Percentiles rank a stretch among this genome's conserved stretches.
These are phyloP conservation scores for Phytophthora podocarpi DNA, from an alignment of 352 stramenopile species.

Conservation along the genomic window DNA sequence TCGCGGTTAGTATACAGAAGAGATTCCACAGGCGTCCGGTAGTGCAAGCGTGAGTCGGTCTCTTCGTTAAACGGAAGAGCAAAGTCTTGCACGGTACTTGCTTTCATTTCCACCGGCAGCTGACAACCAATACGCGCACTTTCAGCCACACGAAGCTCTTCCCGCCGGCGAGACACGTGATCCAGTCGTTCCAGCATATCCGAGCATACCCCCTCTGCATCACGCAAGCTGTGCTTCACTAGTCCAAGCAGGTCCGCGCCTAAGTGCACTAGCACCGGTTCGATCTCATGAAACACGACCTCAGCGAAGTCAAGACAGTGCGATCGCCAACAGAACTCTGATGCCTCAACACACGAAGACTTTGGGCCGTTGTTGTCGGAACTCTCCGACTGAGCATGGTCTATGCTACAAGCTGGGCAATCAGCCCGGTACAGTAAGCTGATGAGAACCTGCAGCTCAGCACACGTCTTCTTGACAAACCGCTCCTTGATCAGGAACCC, in stretches of 20 bases:
- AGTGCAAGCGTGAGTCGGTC: slow-evolving; percentile 72
- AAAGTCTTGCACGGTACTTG: slow-evolving; percentile 54
- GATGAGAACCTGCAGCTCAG: slow-evolving; percentile 49
- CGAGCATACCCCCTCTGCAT: slow-evolving; percentile 32
- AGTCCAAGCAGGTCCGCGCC: slow-evolving; percentile 37
- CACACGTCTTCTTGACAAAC: slow-evolving; percentile 48
- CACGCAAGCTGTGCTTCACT: slow-evolving; percentile 29
- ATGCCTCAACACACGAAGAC: slow-evolving; percentile 7
- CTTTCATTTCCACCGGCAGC: slow-evolving; percentile 62
- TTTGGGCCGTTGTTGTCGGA: neutral
- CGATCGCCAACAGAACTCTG: slow-evolving; percentile 54
- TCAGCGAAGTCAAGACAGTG: slow-evolving; percentile 48
- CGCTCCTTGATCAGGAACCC: slow-evolving; percentile 55
- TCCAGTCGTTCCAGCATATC: slow-evolving; percentile 39
- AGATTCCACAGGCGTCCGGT: slow-evolving; percentile 52
- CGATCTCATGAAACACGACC: slow-evolving; percentile 42
- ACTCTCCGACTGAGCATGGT: neutral
- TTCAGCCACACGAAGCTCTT: slow-evolving; percentile 57
- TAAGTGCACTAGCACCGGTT: slow-evolving; percentile 39
- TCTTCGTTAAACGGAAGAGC: slow-evolving; percentile 71
- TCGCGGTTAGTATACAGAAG: slow-evolving; percentile 72
- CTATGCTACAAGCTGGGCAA: slow-evolving; percentile 17
- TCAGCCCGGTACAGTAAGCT: slow-evolving; percentile 41
- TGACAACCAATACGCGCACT: slow-evolving; percentile 57
- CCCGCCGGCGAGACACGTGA: slow-evolving; percentile 30